Percentiles rank a stretch among this genome's conserved stretches.
phyloP scores from a whole-genome alignment of 805 yeast genomes.

The Saturnispora bothae region DNA sequence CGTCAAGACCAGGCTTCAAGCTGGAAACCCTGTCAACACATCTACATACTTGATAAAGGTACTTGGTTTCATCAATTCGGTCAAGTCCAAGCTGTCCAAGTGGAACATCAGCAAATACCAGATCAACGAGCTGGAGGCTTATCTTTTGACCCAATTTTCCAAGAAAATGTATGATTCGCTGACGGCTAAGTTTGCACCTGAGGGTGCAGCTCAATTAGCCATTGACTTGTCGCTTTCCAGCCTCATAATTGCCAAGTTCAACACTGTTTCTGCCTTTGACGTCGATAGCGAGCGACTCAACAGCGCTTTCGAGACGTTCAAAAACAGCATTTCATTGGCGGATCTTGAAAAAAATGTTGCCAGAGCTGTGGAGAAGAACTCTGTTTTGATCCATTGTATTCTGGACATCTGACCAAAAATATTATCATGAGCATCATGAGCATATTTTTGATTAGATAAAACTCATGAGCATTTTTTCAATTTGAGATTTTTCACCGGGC shows the following conservation, averaged over 20 bases:
- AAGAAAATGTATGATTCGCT: constrained; percentile 6
- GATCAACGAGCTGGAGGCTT: constrained; percentile 2
- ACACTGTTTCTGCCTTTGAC: not conserved
- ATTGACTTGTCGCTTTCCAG: constrained; percentile 1
- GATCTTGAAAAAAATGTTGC: not conserved
- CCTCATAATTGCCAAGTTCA: constrained; percentile 1
- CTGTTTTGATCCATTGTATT: constrained; percentile 3
- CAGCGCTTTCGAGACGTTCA: not conserved
- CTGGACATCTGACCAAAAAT: constrained; percentile 3
- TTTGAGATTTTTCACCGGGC: not conserved
- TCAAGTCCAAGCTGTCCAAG: constrained; percentile 19
- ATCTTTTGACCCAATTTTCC: constrained; percentile 2
- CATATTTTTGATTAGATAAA: no score
- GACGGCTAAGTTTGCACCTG: constrained; percentile 1
- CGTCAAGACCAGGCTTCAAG: constrained; percentile 32
- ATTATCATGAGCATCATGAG: no score
- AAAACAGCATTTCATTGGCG: not conserved
- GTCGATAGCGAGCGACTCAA: not conserved
- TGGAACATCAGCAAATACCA: constrained; percentile 6
- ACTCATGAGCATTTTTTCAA: not conserved
- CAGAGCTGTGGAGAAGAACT: not conserved
- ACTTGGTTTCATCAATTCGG: constrained; percentile 18
- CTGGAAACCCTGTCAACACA: constrained; percentile 11
- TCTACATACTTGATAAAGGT: constrained; percentile 18
- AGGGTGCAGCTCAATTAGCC: constrained; percentile 1